Conservation (phyloP, 352 stramenopile species). For the Globisporangium takayamanum region DNA sequence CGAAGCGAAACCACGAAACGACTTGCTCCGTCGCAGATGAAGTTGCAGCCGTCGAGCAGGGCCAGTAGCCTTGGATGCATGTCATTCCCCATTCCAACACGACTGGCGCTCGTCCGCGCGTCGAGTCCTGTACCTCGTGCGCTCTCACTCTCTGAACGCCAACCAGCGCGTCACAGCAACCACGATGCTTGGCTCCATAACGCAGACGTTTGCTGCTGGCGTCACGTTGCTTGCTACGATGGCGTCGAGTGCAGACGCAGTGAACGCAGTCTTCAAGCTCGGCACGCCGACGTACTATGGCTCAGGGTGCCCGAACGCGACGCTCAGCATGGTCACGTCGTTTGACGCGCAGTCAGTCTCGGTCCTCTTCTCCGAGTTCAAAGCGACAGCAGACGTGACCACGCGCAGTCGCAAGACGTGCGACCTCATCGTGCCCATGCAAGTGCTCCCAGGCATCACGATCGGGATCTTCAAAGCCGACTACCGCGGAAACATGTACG, state of each 20-base stretch:
- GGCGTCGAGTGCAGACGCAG: not conserved
- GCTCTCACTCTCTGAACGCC: too few relatives aligned
- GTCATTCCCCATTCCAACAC: too few relatives aligned
- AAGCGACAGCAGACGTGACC: constrained; percentile 5
- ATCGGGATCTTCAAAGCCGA: constrained; percentile 27
- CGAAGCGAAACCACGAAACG: too few relatives aligned
- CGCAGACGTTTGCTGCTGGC: not conserved
- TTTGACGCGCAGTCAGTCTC: constrained; percentile 28
- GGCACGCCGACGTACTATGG: constrained; percentile 24
- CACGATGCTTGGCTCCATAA: not conserved
- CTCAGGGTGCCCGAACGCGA: constrained; percentile 25
- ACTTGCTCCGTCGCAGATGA: too few relatives aligned
- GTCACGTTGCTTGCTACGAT: not conserved
- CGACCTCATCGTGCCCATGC: constrained; percentile 22
- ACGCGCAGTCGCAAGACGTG: constrained; percentile 19
- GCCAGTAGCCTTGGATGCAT: too few relatives aligned
- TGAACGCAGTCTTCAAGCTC: constrained; percentile 14
- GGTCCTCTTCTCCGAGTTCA: constrained; percentile 28
- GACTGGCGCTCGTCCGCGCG: too few relatives aligned
- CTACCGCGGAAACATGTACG: constrained; percentile 29
- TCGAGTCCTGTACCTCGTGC: too few relatives aligned
- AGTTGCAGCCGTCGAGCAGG: too few relatives aligned
- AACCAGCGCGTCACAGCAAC: too few relatives aligned
- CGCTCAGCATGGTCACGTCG: constrained; percentile 18
- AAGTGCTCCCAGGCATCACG: constrained; percentile 16